A percentile compares a stretch with the other conserved stretches of the same genome.
These are phyloP conservation scores for Penicillium verrucosum DNA, from an alignment of 2,329 filamentous ascomycete genomes.

Conservation along the genomic window DNA sequence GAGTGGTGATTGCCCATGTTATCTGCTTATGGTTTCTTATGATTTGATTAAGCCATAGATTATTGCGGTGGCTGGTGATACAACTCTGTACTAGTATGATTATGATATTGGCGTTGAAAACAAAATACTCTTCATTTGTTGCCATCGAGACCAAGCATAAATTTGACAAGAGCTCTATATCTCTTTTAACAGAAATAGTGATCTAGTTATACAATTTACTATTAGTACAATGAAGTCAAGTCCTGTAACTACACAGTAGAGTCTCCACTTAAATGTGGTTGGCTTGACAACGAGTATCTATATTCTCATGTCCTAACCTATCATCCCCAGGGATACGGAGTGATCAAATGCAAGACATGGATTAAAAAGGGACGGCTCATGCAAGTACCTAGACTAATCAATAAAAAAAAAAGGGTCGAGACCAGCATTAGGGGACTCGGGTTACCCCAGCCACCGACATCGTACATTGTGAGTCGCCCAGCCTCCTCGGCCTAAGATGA, in stretches of 20 bases:
- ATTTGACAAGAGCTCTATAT: neutral
- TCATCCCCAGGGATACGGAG: conserved; percentile 1
- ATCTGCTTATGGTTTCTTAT: conserved; percentile 1
- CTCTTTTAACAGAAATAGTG: neutral
- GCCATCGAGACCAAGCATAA: neutral
- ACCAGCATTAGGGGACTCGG: neutral
- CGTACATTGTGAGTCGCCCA: conserved; percentile 28
- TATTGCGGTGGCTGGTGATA: conserved; percentile 1
- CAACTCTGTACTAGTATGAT: conserved; percentile 6
- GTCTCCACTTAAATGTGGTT: conserved; percentile 3
- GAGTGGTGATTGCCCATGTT: neutral
- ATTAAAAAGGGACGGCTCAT: conserved; percentile 10
- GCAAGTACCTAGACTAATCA: conserved; percentile 8
- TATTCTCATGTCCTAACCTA: neutral
- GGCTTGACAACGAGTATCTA: neutral
- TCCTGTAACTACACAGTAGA: neutral
- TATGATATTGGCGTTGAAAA: conserved; percentile 5
- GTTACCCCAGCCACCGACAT: conserved; percentile 33
- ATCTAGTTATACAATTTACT: neutral
- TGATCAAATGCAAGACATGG: conserved; percentile 19
- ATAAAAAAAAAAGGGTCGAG: neutral
- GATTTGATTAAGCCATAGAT: neutral
- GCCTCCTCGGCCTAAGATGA: conserved; percentile 28
- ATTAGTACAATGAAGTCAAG: neutral
- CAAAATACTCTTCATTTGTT: neutral